phyloP scores from a whole-genome alignment of 331 rosid genomes.

The Rhamnella rubrinervis region DNA sequence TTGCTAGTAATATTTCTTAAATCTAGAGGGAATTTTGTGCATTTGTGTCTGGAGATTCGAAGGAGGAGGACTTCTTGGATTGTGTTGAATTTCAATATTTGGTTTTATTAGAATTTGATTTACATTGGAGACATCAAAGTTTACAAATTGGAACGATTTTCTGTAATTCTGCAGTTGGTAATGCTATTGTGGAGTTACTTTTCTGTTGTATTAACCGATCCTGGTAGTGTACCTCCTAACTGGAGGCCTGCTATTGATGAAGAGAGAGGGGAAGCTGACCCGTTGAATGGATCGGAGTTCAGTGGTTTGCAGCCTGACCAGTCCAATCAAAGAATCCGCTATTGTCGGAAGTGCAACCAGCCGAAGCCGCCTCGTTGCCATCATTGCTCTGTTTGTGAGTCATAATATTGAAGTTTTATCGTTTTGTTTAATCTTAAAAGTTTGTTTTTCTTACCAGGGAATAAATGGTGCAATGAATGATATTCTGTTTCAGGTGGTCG shows the following conservation, averaged over 20 bases:
- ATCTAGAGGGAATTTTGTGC: conserved; percentile 1
- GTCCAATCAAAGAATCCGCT: conserved; percentile 60
- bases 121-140: conserved; percentile 10
- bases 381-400: conserved; percentile 99
- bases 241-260: conserved; percentile 93
- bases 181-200: conserved; percentile 98
- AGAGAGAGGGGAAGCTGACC: conserved; percentile 92
- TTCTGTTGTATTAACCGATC: conserved; percentile 91
- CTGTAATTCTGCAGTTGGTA: conserved; percentile 63
- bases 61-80: conserved; percentile 2
- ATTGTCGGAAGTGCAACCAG: conserved; percentile 88
- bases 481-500: conserved; percentile 77
- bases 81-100: neutral
- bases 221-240: conserved; percentile 86
- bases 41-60: neutral
- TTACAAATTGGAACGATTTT: conserved; percentile 19
- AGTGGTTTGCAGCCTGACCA: conserved; percentile 42
- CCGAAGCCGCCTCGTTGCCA: conserved; percentile 90
- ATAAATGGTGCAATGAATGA: conserved; percentile 11
- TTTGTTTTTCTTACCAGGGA: neutral
- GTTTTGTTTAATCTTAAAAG: neutral
- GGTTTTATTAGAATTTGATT: conserved; percentile 17
- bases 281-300: conserved; percentile 66
- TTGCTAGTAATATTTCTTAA: conserved; percentile 1
- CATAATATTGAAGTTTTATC: conserved; percentile 1